Base-by-base conservation (phyloP, 371 early-diverging fungal species). In the Mortierella sp. region DNA sequence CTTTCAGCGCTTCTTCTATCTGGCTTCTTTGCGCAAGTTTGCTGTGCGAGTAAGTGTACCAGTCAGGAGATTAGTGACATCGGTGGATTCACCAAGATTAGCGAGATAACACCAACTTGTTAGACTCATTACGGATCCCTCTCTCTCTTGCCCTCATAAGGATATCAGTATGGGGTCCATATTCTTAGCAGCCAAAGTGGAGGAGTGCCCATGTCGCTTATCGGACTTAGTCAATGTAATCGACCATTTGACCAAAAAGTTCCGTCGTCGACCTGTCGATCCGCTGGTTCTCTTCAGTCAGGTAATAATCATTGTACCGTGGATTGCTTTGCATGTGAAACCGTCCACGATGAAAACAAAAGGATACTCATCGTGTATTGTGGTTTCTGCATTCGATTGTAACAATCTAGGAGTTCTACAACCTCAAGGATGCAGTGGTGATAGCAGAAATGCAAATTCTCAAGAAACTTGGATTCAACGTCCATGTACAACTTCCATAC, bases 401-500 rank as follows among this genome's bases (percentile, higher is more conserved):
- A 34, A n/a, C n/a, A n/a, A n/a, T n/a, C 34, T 71, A 91, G 90
- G 82, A 71, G 52, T 93, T 86, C 48, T 91, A 91, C 51, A 90
- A 89, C 19, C 71, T 92, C 70, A 94, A 93, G 72, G 87, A 92
- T 53, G 92, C 87, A 39, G 80, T 93, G 55, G 86, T 94, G 19
- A 81, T 84, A 18, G 93, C 90, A 21, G 98, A 98, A 74, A 88
- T 95, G 86, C 90, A 93, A 48, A 90, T 98, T 24, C 81, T 98
- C 48, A 89, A 90, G 38, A 85, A 85, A 21, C 85, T 98, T 4
- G 96, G 93, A 3, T 98, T 98, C 81, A 93, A 97, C 71, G 96
- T 97, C 0, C 96, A 96, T 68, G 98, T 97, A 0, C 93, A 97
- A 74, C 87, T 94, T 16, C 96, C 98, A 2, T 96, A 98, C 72